Base-by-base conservation (phyloP, 1,284 basidiomycete genomes). In the Termitomyces sp. region DNA sequence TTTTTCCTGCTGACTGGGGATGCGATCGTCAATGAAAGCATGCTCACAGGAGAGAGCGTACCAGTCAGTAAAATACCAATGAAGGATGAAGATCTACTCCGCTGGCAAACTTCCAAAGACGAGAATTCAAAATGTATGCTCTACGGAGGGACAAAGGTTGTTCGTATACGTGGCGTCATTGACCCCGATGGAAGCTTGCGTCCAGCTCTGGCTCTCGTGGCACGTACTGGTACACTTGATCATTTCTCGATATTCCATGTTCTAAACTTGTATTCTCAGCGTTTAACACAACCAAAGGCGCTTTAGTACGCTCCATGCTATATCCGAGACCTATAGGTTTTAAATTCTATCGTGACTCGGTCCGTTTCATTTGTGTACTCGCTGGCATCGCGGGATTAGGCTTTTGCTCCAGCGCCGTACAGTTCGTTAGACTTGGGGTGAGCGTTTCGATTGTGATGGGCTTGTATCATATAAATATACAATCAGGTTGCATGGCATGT, bases 281-380 rank as follows among this genome's bases (percentile, higher is more conserved):
- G 0, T 99, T 99, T 73, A 93, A 92, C 67, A 99, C 97, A 2
- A 99, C 97, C 10, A 99, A 99, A 71, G 97, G 97, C 30, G 91
- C 96, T 0, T 77, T 99, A 16, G 84, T 99, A 7, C 82, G 97
- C 21, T 97, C 94, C 0, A 99, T 99, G 97, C 77, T 99, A 14
- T 99, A 97, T 74, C 97, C 97, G 0, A 98, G 97, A 67, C 95
- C 96, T 0, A 95, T 98, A 64, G 96, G 95, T 0, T 95, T 93
- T 80, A 94, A 96, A 68, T 97, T 97, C 69, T 97, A 97, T 71
- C 87, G 93, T 30, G 97, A 99, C 71, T 98, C 96, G 6, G 92
- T 98, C 66, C 84, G 94, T 49, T 99, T 99, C 68, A 97, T 99
- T 55, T 83, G 84, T 37, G 94, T 99, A 14, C 80, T 99, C 13